Evolutionary conservation across 176 grass and related monocot species (phyloP), one percentile per base, ranked within the genome.

Genomic region (Metroxylon sagu): DNA sequence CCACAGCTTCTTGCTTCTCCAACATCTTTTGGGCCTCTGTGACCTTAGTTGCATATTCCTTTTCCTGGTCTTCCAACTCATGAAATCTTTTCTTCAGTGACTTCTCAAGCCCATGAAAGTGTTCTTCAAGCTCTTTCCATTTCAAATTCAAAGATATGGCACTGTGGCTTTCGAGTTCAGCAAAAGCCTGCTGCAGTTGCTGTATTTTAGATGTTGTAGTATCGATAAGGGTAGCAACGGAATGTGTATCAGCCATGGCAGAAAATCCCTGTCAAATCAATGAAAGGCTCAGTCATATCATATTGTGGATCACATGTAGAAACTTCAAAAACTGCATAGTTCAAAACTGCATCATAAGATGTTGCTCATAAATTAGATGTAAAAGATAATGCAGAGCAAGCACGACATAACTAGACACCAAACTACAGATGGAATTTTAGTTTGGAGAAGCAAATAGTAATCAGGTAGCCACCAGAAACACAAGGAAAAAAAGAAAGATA

Each of bases 81-180:
- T 78, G 64, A 39, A 95, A 86, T 57, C 79, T 80, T 64, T 68
- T 76, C 69, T 86, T 95, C 19, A 95, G 73, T 0, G 90, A 89
- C 52, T 76, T 84, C 39, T 95, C 90, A 21, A 95, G 90, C 3
- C 90, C 90, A 30, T 71, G 82, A 57, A 95, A 95, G 70, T 95
- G 90, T 14, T 86, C 90, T 64, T 95, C 90, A n/a, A 95, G 85
- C 26, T 95, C 82, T 78, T 89, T 86, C 90, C 90, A 95, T 79
- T 95, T 95, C 4, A 95, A 53, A 64, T 81, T 95, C 77, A 95
- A 57, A 63, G 82, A 80, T 49, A 95, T 68, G 18, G 83, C 71
- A 17, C 66, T 86, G 64, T 84, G 80, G 56, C 83, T 86, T 61
- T 95, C 79, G 12, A 95, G 82, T 49, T 89, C 85, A 19, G 85